phyloP scores from a whole-genome alignment of 192 early-diverging fungal genomes.

The Mortierella claussenii region DNA sequence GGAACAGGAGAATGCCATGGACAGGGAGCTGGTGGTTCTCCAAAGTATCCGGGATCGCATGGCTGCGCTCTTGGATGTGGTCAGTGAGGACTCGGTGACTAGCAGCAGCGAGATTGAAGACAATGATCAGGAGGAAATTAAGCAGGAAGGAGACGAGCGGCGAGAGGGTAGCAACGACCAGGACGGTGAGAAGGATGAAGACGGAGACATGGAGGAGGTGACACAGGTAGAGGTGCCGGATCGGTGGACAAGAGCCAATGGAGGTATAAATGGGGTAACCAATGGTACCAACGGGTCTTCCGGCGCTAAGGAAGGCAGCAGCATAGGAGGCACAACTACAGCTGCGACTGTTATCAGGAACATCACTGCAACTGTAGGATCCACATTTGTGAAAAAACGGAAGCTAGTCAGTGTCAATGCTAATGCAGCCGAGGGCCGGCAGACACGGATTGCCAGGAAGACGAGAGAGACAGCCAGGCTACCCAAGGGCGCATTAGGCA shows the following conservation, averaged over 20 bases:
- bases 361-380: not conserved
- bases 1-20: conserved; percentile 9
- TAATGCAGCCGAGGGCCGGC: conserved; percentile 37
- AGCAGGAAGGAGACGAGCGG: not conserved
- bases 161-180: too few relatives aligned
- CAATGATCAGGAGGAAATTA: conserved; percentile 7
- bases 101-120: conserved; percentile 38
- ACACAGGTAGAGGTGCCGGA: not conserved
- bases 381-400: conserved; percentile 27
- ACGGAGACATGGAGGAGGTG: not conserved
- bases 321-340: too few relatives aligned
- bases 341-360: not conserved
- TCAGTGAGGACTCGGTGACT: conserved; percentile 44
- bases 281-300: too few relatives aligned
- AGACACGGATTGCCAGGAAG: conserved; percentile 57
- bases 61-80: conserved; percentile 23
- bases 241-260: not conserved
- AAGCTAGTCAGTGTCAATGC: conserved; percentile 49
- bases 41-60: conserved; percentile 34
- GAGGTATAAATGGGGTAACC: too few relatives aligned
- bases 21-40: conserved; percentile 14
- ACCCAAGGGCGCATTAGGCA: conserved; percentile 51
- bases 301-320: too few relatives aligned
- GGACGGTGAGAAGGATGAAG: not conserved
- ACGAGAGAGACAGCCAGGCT: conserved; percentile 53